Evolutionary conservation across 2,329 filamentous ascomycete genomes (phyloP).

Genomic region (Venturia pyrina): DNA sequence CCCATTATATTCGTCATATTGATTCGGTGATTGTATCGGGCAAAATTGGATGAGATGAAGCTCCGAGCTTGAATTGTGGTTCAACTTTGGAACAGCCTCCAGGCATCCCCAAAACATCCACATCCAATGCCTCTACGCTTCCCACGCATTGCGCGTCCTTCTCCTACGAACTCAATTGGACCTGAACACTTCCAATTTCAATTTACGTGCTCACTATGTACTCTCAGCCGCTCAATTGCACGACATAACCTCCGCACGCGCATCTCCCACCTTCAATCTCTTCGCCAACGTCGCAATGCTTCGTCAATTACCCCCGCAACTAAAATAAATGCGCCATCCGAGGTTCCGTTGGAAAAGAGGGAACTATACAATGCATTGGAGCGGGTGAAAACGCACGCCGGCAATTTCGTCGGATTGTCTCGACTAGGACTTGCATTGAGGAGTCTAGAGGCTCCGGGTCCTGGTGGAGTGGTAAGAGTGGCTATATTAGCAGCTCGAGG

Average conservation of each 20-base stretch:
- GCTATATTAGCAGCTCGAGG: slow-evolving; percentile 43
- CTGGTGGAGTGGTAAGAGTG: slow-evolving; percentile 44
- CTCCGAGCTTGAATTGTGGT: not conserved
- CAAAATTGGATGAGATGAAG: not conserved
- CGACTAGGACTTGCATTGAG: slow-evolving; percentile 61
- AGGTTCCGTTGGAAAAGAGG: not conserved
- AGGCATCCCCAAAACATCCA: not conserved
- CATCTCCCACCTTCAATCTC: slow-evolving; percentile 4
- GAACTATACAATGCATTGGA: slow-evolving; percentile 47
- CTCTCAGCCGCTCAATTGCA: slow-evolving; percentile 4
- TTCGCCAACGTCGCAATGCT: slow-evolving; percentile 1
- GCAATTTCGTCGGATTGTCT: slow-evolving; percentile 56
- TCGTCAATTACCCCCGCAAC: not conserved
- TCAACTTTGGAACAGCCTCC: not conserved
- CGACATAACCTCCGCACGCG: slow-evolving; percentile 6
- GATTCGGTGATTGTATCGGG: not conserved
- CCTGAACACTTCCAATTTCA: not conserved
- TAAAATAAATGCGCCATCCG: slow-evolving; percentile 2
- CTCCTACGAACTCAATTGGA: not conserved
- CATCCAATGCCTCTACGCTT: slow-evolving; percentile 5
- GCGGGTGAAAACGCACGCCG: slow-evolving; percentile 51
- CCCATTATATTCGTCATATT: not conserved
- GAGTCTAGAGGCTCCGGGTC: slow-evolving; percentile 42
- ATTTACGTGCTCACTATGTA: not conserved
- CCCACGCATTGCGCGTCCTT: not conserved